Base-by-base conservation (phyloP, 345 rosid genomes). In the Lepidium africanum region DNA sequence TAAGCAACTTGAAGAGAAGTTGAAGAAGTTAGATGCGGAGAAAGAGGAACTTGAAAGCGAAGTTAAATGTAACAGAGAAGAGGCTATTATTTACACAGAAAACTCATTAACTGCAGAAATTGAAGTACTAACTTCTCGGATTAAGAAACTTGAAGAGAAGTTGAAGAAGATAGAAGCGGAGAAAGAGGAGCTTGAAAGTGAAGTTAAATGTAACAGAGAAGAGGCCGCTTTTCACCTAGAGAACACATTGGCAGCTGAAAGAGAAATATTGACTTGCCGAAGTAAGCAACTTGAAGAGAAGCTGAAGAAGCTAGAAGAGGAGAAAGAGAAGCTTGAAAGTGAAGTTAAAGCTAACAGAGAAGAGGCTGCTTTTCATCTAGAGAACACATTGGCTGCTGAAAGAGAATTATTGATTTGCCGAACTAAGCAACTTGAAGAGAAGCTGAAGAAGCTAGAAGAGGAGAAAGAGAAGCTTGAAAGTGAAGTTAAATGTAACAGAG, bases 61-160 rank as follows among this genome's bases (percentile, higher is more conserved):
- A 61, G 59, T 63, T 25, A 76, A 74, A 60, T 75, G 68, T 58
- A 70, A 72, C 3, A 55, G 33, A 40, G 80, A 76, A 65, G 75
- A 36, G 79, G 59, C 73, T 4, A 48, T 72, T 5, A 55, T 17
- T 38, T 78, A 72, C 38, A 62, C 37, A 83, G 65, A 42, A 40
- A 70, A 63, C 63, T 77, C 62, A 3, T 56, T 84, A 46, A 73
- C 76, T 76, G 78, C 78, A 15, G 87, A 86, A 62, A 81, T 80
- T 33, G 81, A 86, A 17, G 45, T 58, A 7, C 69, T 81, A 76
- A 64, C 67, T 52, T 70, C 49, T 33, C 78, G 59, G 13, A 71
- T 62, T 16, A 43, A 45, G n/a, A 79, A 78, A 49, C 65, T 84
- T 45, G 82, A 87, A 69, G 80, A 76, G 65, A 80, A 65, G 58